Base-by-base conservation (phyloP, 2,329 filamentous ascomycete species). In the Cladosporium oxysporum region DNA sequence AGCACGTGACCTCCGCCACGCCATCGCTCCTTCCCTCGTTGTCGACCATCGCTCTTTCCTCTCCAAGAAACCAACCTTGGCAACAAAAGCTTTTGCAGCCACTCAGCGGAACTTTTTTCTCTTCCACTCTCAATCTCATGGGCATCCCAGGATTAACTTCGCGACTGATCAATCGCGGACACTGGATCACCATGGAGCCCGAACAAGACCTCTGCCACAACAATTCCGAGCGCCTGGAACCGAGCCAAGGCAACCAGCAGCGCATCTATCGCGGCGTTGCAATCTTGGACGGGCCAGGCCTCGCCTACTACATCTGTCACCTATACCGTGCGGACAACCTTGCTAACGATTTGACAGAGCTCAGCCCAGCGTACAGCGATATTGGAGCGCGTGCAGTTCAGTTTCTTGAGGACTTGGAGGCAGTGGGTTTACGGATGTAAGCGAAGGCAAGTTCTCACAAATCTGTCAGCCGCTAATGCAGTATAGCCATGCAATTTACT, bases 281-380 rank as follows among this genome's bases (percentile, higher is more conserved):
- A 18, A 81, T 88, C 53, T 87, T 96, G 65, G 93, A 97, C 75
- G 93, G 92, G 0, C 92, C 93, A 5, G 89, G 88, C 2, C 79
- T 96, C 29, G 91, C 92, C 1, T 90, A 94, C 75, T 85, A 91
- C 75, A 81, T 93, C 49, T 87, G 90, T 67, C 81, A 87, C 60
- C 78, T 58, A 18, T 66, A 71, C 1, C 69, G 69, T 57, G 53
- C 67, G 37, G 60, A 53, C 47, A 31, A 47, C 11, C 11, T 26
- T 23, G 26, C 61, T 55, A 47, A 44, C 35, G 6, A 1, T 31
- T 37, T 18, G 5, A 52, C 50, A 41, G 50, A 63, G 14, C 28
- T 63, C 11, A 57, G 16, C n/a, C 61, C 61, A 87, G 21, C 84
- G 88, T 65, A 79, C 86, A 52, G 80, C 12, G 82, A 89, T 50